A percentile compares a stretch with the other conserved stretches of the same genome.
Conservation (phyloP, 768 basidiomycete species). For the Suillus americanus region DNA sequence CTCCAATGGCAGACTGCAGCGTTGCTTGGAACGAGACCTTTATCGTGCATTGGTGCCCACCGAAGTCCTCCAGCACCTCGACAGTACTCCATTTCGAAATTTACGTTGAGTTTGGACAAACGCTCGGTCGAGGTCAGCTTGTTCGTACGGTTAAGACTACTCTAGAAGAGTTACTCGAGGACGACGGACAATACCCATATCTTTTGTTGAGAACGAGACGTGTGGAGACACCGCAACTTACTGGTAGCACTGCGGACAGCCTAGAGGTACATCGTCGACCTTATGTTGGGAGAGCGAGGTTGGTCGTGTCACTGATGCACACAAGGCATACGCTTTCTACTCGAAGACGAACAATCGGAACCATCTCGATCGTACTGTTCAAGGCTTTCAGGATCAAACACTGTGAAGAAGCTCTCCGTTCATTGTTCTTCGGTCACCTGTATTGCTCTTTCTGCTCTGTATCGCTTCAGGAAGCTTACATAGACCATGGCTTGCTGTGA, state of each 20-base stretch:
- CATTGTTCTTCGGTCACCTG: constrained; percentile 10
- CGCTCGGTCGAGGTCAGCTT: too few species aligned
- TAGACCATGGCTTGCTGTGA: constrained; percentile 21
- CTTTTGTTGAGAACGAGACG: too few species aligned
- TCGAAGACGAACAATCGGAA: not conserved
- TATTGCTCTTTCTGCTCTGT: constrained; percentile 20
- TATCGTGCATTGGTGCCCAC: too few species aligned
- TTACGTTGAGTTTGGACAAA: too few species aligned
- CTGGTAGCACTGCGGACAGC: not conserved
- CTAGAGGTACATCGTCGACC: not conserved
- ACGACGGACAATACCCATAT: too few species aligned
- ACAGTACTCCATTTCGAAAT: too few species aligned
- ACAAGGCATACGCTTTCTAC: not conserved
- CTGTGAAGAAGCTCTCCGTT: not conserved
- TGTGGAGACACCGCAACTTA: too few species aligned
- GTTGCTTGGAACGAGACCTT: too few species aligned
- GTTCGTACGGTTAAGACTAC: too few species aligned
- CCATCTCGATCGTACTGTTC: not conserved
- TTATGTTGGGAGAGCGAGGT: not conserved
- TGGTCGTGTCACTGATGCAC: not conserved
- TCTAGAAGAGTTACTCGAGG: too few species aligned
- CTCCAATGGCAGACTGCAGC: too few species aligned
- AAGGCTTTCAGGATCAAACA: not conserved
- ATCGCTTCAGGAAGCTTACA: constrained; percentile 17
- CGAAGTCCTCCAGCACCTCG: too few species aligned